phyloP scores from a whole-genome alignment of 257 asterid species.

The Solanum okadae region DNA sequence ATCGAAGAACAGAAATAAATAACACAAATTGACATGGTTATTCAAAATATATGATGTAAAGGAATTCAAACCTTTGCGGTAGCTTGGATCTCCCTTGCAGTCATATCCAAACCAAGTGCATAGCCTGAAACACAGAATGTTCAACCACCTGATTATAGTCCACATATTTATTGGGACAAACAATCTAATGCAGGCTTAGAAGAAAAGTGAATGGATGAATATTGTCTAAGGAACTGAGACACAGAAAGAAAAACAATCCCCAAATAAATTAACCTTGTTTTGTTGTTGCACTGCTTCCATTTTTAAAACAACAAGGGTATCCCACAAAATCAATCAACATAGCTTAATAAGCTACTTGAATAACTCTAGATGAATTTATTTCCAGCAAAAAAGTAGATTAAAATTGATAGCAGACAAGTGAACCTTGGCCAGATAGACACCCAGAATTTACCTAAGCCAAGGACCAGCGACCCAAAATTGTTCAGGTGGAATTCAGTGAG shows the following conservation, averaged over 20 bases:
- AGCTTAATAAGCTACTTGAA: neutral
- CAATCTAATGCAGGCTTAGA: neutral
- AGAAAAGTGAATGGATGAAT: neutral
- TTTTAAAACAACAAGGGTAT: neutral
- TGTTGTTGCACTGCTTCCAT: neutral
- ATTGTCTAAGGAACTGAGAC: neutral
- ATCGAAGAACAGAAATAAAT: neutral
- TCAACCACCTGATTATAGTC: neutral
- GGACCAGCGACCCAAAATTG: neutral
- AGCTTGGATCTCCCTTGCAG: conserved; percentile 93
- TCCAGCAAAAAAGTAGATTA: neutral
- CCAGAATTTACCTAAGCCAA: neutral
- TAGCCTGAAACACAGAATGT: conserved; percentile 47
- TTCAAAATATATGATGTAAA: neutral
- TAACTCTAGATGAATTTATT: neutral
- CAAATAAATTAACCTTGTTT: neutral
- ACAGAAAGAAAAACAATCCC: neutral
- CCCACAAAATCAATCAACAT: neutral
- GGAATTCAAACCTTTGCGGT: conserved; percentile 63
- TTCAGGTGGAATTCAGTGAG: neutral
- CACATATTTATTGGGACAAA: neutral
- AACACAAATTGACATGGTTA: neutral
- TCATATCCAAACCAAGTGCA: conserved; percentile 99
- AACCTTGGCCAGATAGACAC: neutral
- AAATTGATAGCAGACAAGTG: neutral